Evolutionary conservation across 805 yeast species (phyloP).

Genomic region (Saturnispora kantuleensis): DNA sequence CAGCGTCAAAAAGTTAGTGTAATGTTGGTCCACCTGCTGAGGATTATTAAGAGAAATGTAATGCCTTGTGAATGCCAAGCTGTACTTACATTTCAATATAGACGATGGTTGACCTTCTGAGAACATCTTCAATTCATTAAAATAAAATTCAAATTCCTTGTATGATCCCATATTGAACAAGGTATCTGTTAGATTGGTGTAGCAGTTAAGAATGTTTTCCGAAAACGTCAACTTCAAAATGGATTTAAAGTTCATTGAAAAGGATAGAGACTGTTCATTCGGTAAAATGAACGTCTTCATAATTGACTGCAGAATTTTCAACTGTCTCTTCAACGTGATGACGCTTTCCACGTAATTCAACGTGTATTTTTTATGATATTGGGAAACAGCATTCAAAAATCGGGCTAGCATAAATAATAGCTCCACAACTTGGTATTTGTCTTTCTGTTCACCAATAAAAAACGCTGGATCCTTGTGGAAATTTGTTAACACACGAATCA

Average conservation of each 20-base stretch:
- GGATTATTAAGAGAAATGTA: slow-evolving; percentile 14
- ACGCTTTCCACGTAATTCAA: slow-evolving; percentile 25
- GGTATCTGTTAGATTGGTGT: slow-evolving; percentile 30
- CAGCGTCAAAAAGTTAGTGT: neutral
- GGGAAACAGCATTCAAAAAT: slow-evolving; percentile 28
- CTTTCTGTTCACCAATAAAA: slow-evolving; percentile 11
- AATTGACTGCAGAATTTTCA: slow-evolving; percentile 45
- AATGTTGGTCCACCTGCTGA: slow-evolving; percentile 10
- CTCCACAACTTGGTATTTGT: slow-evolving; percentile 13
- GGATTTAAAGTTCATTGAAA: slow-evolving; percentile 17
- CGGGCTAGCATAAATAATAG: slow-evolving; percentile 24
- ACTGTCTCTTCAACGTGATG: slow-evolving; percentile 35
- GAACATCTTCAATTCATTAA: slow-evolving; percentile 38
- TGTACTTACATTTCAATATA: slow-evolving; percentile 15
- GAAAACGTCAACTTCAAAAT: slow-evolving; percentile 30
- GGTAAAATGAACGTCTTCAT: slow-evolving; percentile 30
- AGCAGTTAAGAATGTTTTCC: slow-evolving; percentile 28
- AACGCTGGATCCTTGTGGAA: neutral
- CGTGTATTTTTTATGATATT: slow-evolving; percentile 15
- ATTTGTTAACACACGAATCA: neutral
- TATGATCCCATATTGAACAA: slow-evolving; percentile 43
- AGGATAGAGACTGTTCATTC: slow-evolving; percentile 10
- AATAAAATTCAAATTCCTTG: slow-evolving; percentile 47
- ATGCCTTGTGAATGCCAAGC: slow-evolving; percentile 17
- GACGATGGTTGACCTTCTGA: slow-evolving; percentile 24